Evolutionary conservation across 2,329 filamentous ascomycete species (phyloP), one percentile per base, ranked within the genome.

Genomic region (Akanthomyces dipterigenus): DNA sequence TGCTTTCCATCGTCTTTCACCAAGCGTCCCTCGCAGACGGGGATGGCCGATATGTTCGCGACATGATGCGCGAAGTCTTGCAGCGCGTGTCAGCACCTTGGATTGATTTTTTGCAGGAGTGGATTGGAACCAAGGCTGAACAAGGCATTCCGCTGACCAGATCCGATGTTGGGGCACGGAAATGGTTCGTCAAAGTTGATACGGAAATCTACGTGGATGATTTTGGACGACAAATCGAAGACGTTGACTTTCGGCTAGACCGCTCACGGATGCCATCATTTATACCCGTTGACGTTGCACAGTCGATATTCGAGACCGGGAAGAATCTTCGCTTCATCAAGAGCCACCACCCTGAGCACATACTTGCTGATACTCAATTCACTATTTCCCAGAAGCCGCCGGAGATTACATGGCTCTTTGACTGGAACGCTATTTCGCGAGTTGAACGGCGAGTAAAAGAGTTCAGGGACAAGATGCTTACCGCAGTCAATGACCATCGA

Each of bases 241-340:
- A 85, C 24, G 70, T 80, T 1, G 84, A 89, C 64, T 90, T 84
- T 65, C 74, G 84, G 6, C 80, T 93, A 36, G 85, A 88, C 63
- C 77, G 79, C 24, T 77, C 82, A 31, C 83, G 83, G 64, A 85
- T 95, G 75, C 90, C 90, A 0, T 77, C 80, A 2, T 95, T 95
- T 66, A 79, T 96, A 49, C 82, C 87, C 0, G 71, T 77, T 5
- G 90, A 95, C 62, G 82, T 93, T 65, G 87, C 85, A 3, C 80
- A 83, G 55, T 77, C 80, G 5, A 84, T 95, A n/a, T 93, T 93
- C 65, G 90, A 96, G 70, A 89, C 87, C 3, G 91, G 90, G 4
- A 84, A 83, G 67, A 93, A 89, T 70, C 74, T 96, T 53, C 84
- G 89, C 8, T 86, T 95, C 59, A 78, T 96, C 53, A 83, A 86